Evolutionary conservation across 371 early-diverging fungal genomes (phyloP).

Genomic region (Smittium culicis): DNA sequence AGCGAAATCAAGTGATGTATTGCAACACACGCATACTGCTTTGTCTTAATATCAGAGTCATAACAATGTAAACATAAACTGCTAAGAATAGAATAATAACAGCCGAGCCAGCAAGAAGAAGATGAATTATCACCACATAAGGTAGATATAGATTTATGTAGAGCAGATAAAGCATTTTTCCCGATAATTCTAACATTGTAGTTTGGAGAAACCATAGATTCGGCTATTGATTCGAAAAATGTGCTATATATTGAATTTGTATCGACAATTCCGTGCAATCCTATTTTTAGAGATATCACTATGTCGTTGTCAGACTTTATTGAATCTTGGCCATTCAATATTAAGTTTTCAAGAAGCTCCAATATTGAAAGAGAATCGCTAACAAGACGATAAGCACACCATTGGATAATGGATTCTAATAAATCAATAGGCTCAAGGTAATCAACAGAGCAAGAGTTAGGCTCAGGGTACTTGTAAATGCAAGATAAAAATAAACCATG

Average conservation of each 20-base stretch:
- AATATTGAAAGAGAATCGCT: not conserved
- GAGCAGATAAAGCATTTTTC: not conserved
- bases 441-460: not conserved
- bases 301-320: not conserved
- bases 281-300: not conserved
- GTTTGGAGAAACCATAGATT: not conserved
- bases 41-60: constrained; percentile 39
- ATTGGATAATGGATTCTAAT: not conserved
- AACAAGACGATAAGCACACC: constrained; percentile 1
- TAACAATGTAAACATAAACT: constrained; percentile 34
- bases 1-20: constrained; percentile 67
- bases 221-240: not conserved
- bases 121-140: not conserved
- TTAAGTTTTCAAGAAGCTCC: not conserved
- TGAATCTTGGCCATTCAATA: not conserved
- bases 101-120: constrained; percentile 2
- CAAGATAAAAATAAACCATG: not conserved
- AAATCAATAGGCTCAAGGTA: not conserved
- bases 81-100: not conserved
- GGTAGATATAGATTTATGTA: not conserved
- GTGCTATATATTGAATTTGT: not conserved
- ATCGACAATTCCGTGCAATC: not conserved
- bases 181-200: not conserved
- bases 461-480: not conserved
- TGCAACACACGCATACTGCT: constrained; percentile 80